These are phyloP conservation scores for Penicillium olsonii DNA, from an alignment of 2,329 filamentous ascomycete species.

Conservation along the genomic window DNA sequence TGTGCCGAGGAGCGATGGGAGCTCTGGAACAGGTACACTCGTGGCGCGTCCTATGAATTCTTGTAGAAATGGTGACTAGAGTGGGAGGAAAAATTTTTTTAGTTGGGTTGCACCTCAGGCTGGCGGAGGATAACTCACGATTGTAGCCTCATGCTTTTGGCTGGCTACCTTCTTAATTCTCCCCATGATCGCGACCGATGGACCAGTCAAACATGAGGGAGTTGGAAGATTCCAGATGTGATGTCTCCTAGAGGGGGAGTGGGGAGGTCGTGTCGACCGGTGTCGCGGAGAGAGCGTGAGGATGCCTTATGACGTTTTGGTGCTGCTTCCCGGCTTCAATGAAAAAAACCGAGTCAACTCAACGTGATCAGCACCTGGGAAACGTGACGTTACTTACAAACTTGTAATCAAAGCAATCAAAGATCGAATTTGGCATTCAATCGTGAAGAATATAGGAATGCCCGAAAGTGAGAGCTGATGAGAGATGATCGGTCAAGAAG, in stretches of 20 bases:
- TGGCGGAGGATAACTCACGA: slow-evolving; percentile 40
- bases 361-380: slow-evolving; percentile 6
- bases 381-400: neutral
- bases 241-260: slow-evolving; percentile 30
- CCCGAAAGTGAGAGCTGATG: slow-evolving; percentile 20
- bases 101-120: slow-evolving; percentile 18
- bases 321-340: slow-evolving; percentile 29
- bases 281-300: slow-evolving; percentile 33
- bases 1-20: slow-evolving; percentile 72
- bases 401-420: neutral
- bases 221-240: slow-evolving; percentile 26
- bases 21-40: slow-evolving; percentile 64
- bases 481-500: slow-evolving; percentile 25
- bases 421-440: slow-evolving; percentile 8
- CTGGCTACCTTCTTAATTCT: slow-evolving; percentile 56
- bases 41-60: slow-evolving; percentile 74
- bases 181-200: slow-evolving; percentile 45
- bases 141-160: slow-evolving; percentile 54
- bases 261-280: slow-evolving; percentile 30
- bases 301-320: slow-evolving; percentile 42
- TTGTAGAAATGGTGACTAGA: slow-evolving; percentile 81
- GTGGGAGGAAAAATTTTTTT: slow-evolving; percentile 26
- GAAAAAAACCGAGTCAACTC: slow-evolving; percentile 27
- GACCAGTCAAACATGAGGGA: slow-evolving; percentile 45
- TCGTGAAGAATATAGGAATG: slow-evolving; percentile 11